These are phyloP conservation scores for Cystobasidium pallidum DNA, from an alignment of 1,284 basidiomycete species.

Conservation along the genomic window DNA sequence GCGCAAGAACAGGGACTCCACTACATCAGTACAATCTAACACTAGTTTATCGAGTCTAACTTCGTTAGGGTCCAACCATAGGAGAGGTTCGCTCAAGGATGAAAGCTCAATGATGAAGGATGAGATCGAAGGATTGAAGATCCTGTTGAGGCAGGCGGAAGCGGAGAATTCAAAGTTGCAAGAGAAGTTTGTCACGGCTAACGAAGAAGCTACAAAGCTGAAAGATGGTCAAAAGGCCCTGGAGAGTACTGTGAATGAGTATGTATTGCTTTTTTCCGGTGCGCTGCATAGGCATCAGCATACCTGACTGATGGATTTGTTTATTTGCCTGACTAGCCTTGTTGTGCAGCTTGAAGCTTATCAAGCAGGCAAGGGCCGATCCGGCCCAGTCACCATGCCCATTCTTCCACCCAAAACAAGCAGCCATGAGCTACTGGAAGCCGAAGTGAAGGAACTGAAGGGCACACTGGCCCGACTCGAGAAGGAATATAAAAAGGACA, in stretches of 20 bases:
- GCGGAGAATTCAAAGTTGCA: slow-evolving; percentile 72
- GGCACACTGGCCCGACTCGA: slow-evolving; percentile 52
- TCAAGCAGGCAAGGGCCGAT: slow-evolving; percentile 56
- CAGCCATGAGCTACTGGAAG: slow-evolving; percentile 59
- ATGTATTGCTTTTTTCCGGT: slow-evolving; percentile 45
- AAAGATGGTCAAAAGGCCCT: slow-evolving; percentile 64
- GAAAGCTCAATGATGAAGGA: slow-evolving; percentile 49
- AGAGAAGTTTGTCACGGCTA: slow-evolving; percentile 66
- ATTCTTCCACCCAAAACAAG: slow-evolving; percentile 53
- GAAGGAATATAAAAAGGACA: slow-evolving; percentile 52
- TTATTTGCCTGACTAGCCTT: slow-evolving; percentile 38
- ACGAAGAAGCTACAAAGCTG: slow-evolving; percentile 63
- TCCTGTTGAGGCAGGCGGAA: slow-evolving; percentile 80
- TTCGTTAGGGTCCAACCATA: slow-evolving; percentile 23
- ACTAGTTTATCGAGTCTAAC: slow-evolving; percentile 27
- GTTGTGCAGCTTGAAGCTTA: slow-evolving; percentile 49
- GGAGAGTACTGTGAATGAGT: slow-evolving; percentile 74
- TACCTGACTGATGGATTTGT: too few species aligned
- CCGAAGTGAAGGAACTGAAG: slow-evolving; percentile 52
- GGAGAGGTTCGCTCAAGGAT: slow-evolving; percentile 46
- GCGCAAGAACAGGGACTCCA: slow-evolving; percentile 28
- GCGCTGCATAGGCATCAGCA: too few species aligned
- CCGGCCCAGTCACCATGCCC: slow-evolving; percentile 50
- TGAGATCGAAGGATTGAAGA: slow-evolving; percentile 52
- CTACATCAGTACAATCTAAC: slow-evolving; percentile 14